phyloP scores from a whole-genome alignment of 768 basidiomycete genomes.

The Hortiboletus campestris region DNA sequence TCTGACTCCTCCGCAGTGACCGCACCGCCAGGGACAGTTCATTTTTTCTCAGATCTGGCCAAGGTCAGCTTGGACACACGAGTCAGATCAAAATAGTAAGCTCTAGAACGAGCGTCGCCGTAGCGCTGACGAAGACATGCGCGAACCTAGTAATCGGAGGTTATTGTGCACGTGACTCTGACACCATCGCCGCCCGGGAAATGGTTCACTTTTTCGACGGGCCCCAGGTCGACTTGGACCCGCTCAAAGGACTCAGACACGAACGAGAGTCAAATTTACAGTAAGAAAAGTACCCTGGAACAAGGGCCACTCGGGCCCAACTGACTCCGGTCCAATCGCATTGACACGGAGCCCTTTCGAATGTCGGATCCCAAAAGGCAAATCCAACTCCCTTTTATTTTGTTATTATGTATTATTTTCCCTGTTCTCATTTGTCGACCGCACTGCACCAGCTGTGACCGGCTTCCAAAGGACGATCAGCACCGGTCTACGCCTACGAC shows the following conservation, averaged over 20 bases:
- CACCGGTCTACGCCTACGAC: not conserved
- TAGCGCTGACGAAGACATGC: not conserved
- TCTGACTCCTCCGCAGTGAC: too few relatives aligned
- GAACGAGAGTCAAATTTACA: not conserved
- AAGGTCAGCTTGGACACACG: not conserved
- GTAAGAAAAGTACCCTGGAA: too few relatives aligned
- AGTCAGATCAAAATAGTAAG: not conserved
- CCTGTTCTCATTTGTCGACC: not conserved
- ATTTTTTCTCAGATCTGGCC: not conserved
- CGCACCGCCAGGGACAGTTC: not conserved
- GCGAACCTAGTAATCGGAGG: too few relatives aligned
- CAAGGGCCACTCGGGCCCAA: not conserved
- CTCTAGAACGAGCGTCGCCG: not conserved
- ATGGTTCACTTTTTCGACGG: too few relatives aligned
- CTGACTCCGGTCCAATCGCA: constrained; percentile 8
- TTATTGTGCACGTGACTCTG: too few relatives aligned
- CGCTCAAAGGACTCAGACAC: not conserved
- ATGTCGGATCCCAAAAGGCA: not conserved
- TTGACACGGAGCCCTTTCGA: not conserved
- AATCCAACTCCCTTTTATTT: not conserved
- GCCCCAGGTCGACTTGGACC: not conserved
- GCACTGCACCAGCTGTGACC: not conserved
- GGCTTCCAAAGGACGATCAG: not conserved
- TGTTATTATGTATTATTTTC: too few relatives aligned
- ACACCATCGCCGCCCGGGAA: too few relatives aligned